Base-by-base conservation (phyloP, 1,284 basidiomycete genomes). In the Leccinum angustisporum region DNA sequence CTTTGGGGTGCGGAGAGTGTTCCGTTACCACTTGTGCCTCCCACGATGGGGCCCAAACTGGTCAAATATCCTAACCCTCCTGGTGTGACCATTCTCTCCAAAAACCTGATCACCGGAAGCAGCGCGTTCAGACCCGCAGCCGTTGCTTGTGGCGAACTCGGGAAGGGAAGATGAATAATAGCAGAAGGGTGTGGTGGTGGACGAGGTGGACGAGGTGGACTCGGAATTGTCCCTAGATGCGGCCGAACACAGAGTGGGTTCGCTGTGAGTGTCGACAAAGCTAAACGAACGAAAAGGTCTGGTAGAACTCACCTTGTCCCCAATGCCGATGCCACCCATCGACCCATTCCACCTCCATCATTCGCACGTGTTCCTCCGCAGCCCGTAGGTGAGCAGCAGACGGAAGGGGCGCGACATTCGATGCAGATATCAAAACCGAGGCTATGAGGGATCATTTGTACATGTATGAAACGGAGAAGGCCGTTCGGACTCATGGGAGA, bases 381-480 rank as follows among this genome's bases (percentile, higher is more conserved):
- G 51, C 51, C 18, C 51, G 25, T 31, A 53, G 53, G 53, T 54
- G 53, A 21, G 53, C 53, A 14, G 31, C n/a, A 11, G 81, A 81
- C 3, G 90, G 88, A 74, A 91, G 87, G 13, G 85, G 82, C 9
- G 89, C 88, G 48, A 70, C 91, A 93, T 73, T 95, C 92, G 64
- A 96, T 85, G 74, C 92, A 95, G 46, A 96, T 83, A 66, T 94
- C 87, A 69, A 87, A 95, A 43, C 89, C 88, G 58, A 81, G 77
- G 27, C 85, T 77, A 70, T 46, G 74, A 73, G 0, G 91, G 88
- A 66, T 88, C 83, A 69, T 90, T 90, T 27, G 80, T 79, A 18
- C 76, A 69, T 3, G 65, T 66, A 66, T 86, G 81, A 68, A 88
- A 89, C 5, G 83, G 82, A 58, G 84, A 78, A 21, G 70, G 71